Evolutionary conservation across 129 eudicot genomes (phyloP).

Genomic region (Glebionis coronaria): DNA sequence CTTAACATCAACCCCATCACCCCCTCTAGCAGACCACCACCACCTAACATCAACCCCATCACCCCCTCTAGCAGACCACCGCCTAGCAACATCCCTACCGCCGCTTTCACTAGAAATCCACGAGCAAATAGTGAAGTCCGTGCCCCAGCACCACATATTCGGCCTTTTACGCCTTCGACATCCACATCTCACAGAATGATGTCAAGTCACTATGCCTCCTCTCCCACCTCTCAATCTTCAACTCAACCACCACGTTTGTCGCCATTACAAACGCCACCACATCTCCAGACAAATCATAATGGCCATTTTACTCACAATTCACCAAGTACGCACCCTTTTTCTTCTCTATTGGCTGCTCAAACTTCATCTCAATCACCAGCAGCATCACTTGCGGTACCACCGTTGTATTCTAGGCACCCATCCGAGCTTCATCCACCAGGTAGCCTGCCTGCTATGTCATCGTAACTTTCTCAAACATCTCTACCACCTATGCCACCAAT

Average conservation of each 20-base stretch:
- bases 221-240: constrained; percentile 23
- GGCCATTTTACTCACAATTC: constrained; percentile 14
- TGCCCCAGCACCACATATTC: constrained; percentile 78
- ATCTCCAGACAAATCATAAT: constrained; percentile 19
- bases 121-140: constrained; percentile 47
- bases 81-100: constrained; percentile 33
- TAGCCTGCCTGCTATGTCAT: constrained; percentile 5
- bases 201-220: constrained; percentile 37
- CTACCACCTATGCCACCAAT: constrained; percentile 33
- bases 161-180: constrained; percentile 41
- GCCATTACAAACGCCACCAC: constrained; percentile 16
- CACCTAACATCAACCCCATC: constrained; percentile 20
- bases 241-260: neutral
- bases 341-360: neutral
- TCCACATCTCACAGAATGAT: constrained; percentile 21
- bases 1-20: too few species aligned
- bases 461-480: constrained; percentile 25
- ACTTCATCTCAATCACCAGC: constrained; percentile 29
- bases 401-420: constrained; percentile 1
- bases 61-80: constrained; percentile 33
- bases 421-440: neutral
- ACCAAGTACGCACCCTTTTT: constrained; percentile 13
- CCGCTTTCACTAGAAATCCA: constrained; percentile 23
- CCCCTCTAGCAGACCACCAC: neutral
- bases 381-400: constrained; percentile 15